phyloP scores from a whole-genome alignment of 2,329 filamentous ascomycete species.

The Leptographium procerum region DNA sequence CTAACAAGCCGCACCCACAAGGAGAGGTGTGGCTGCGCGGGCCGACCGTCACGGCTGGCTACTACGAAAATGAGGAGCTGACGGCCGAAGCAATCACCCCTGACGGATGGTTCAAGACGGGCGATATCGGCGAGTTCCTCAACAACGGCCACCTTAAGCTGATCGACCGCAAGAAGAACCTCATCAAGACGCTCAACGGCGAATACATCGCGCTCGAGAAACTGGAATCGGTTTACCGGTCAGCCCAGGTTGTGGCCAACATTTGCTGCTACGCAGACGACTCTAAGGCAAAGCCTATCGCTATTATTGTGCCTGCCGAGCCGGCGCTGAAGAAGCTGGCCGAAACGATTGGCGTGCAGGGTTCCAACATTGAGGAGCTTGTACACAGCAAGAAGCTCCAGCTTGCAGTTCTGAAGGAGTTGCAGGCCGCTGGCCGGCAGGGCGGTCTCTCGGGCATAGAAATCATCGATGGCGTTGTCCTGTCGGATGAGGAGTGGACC shows the following conservation, averaged over 20 bases:
- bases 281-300: conserved; percentile 39
- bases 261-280: conserved; percentile 45
- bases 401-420: conserved; percentile 48
- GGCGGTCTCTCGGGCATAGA: conserved; percentile 56
- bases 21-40: conserved; percentile 86
- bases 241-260: conserved; percentile 38
- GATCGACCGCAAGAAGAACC: conserved; percentile 82
- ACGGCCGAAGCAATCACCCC: conserved; percentile 56
- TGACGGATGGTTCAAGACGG: conserved; percentile 82
- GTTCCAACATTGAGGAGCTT: conserved; percentile 51
- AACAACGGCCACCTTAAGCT: conserved; percentile 57
- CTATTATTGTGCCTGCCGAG: conserved; percentile 46
- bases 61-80: conserved; percentile 69
- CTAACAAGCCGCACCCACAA: conserved; percentile 65
- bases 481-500: conserved; percentile 66
- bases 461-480: conserved; percentile 59
- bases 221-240: conserved; percentile 42
- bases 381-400: conserved; percentile 57
- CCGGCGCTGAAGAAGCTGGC: conserved; percentile 44
- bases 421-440: conserved; percentile 49
- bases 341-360: conserved; percentile 28
- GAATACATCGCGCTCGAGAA: conserved; percentile 79
- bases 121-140: conserved; percentile 74
- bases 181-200: conserved; percentile 72
- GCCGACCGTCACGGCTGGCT: conserved; percentile 55